phyloP scores from a whole-genome alignment of 2,329 filamentous ascomycete species.

The Lojkania enalia region DNA sequence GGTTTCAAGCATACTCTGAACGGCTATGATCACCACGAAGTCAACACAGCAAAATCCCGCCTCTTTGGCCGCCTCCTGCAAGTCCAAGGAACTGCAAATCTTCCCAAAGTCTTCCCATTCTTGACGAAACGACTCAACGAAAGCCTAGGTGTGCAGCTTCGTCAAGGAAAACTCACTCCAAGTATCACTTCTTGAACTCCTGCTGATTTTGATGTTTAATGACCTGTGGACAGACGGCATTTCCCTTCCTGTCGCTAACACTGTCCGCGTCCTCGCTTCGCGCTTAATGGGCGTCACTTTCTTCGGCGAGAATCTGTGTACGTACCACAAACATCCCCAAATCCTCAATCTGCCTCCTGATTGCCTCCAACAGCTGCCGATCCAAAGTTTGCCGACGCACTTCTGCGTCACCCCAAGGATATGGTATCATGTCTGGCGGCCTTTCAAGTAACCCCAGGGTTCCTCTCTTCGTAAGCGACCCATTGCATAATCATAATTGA shows the following conservation, averaged over 20 bases:
- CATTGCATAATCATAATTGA: neutral
- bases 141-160: conserved; percentile 1
- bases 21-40: conserved; percentile 15
- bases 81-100: conserved; percentile 9
- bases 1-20: conserved; percentile 23
- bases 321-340: neutral
- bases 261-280: conserved; percentile 6
- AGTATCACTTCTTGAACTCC: neutral
- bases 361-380: conserved; percentile 5
- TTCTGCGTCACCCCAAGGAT: conserved; percentile 12
- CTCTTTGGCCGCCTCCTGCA: conserved; percentile 15
- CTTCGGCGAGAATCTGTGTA: conserved; percentile 13
- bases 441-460: conserved; percentile 15
- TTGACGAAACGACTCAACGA: conserved; percentile 5
- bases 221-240: conserved; percentile 4
- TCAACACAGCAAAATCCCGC: conserved; percentile 5
- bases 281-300: conserved; percentile 11
- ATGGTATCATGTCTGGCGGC: conserved; percentile 17
- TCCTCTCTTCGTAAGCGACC: conserved; percentile 13
- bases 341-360: neutral
- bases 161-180: neutral
- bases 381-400: conserved; percentile 4
- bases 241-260: conserved; percentile 9
- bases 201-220: no score
- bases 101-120: conserved; percentile 6